These are phyloP conservation scores for Pichia manshurica DNA, from an alignment of 805 yeast genomes.

Conservation along the genomic window DNA sequence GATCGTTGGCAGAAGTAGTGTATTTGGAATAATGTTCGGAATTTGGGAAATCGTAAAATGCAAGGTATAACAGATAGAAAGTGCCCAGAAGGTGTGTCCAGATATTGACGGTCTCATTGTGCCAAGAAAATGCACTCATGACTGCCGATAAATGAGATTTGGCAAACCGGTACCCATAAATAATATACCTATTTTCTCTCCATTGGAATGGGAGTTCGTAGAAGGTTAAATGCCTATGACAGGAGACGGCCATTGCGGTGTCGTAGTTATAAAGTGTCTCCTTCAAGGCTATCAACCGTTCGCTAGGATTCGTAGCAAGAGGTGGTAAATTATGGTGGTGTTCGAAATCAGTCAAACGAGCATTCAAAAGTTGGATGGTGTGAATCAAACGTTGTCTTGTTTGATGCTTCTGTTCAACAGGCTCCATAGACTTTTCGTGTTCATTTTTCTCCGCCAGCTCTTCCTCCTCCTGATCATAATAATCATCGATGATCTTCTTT, in stretches of 20 bases:
- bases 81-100: slow-evolving; percentile 89
- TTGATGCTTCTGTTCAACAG: slow-evolving; percentile 1
- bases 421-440: slow-evolving; percentile 3
- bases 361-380: slow-evolving; percentile 35
- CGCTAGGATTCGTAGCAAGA: slow-evolving; percentile 22
- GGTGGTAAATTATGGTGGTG: slow-evolving; percentile 27
- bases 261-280: slow-evolving; percentile 43
- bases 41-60: slow-evolving; percentile 56
- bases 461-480: slow-evolving; percentile 22
- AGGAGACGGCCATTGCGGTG: slow-evolving; percentile 39
- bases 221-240: slow-evolving; percentile 54
- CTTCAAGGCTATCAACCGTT: slow-evolving; percentile 25
- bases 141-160: slow-evolving; percentile 55
- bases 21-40: slow-evolving; percentile 44
- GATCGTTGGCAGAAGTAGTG: slow-evolving; percentile 31
- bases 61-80: slow-evolving; percentile 48
- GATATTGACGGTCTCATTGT: slow-evolving; percentile 87
- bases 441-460: slow-evolving; percentile 10
- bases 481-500: slow-evolving; percentile 26
- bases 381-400: slow-evolving; percentile 27
- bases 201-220: slow-evolving; percentile 88
- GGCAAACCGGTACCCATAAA: slow-evolving; percentile 81
- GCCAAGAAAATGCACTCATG: slow-evolving; percentile 54
- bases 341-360: slow-evolving; percentile 36
- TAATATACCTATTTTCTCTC: slow-evolving; percentile 86